Evolutionary conservation across 305 asterid genomes (phyloP).

Genomic region (Withania somnifera): DNA sequence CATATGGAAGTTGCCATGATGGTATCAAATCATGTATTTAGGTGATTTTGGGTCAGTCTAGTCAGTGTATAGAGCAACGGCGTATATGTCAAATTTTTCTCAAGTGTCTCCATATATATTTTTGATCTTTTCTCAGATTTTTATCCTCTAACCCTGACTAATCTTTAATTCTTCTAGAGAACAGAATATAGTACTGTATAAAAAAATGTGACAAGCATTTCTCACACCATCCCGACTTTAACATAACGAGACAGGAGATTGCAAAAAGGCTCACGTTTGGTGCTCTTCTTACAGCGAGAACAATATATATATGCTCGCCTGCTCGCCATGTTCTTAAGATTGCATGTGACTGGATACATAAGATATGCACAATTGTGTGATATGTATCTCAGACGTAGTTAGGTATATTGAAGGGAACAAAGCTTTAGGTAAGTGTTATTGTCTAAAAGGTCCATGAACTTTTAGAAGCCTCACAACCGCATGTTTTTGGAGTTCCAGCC

Average conservation of each 20-base stretch:
- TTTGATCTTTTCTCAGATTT: not conserved
- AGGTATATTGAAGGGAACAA: slow-evolving; percentile 8
- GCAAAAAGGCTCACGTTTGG: not conserved
- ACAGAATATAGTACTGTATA: no score
- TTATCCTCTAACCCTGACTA: not conserved
- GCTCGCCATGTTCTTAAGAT: not conserved
- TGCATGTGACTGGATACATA: slow-evolving; percentile 4
- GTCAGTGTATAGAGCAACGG: not conserved
- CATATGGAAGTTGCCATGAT: not conserved
- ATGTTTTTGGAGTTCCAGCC: not conserved
- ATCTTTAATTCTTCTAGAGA: no score
- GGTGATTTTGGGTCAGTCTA: not conserved
- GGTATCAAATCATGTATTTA: not conserved
- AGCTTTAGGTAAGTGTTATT: slow-evolving; percentile 4
- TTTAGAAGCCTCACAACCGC: not conserved
- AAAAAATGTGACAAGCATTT: no score
- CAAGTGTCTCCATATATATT: not conserved
- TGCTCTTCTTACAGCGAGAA: not conserved
- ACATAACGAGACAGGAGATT: not conserved
- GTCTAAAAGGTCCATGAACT: not conserved
- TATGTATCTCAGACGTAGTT: not conserved
- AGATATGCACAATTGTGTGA: not conserved
- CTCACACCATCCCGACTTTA: no score
- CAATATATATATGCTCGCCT: no score
- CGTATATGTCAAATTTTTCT: not conserved